Base-by-base conservation (phyloP, 75 land plant genomes). In the Selaginella tamariscina region DNA sequence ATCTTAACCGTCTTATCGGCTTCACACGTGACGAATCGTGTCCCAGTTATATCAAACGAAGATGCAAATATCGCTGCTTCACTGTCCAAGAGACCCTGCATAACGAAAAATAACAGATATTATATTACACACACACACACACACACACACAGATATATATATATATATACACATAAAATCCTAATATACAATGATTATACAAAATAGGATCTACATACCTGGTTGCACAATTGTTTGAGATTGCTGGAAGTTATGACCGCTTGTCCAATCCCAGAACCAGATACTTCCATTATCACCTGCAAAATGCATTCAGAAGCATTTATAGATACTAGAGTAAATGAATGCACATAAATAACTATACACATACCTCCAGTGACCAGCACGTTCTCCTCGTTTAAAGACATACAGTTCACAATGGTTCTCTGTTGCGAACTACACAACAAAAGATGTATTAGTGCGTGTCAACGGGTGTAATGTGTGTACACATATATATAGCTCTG, bases 241-340 rank as follows among this genome's bases (percentile, higher is more conserved):
- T 79, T 95, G 99, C 80, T 95, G 99, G 68, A 88, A 95, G 71
- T 91, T 91, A 69, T 91, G 86, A 20, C 99, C 99, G 60, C 99
- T 95, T 63, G 81, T 91, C 89, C 96, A 95, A 71, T 95, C 99
- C 96, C 97, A 95, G 75, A 91, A 95, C 99, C 99, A 95, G 64
- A 95, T 64, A 70, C 97, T 88, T 30, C 99, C 99, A 81, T 95
- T 91, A 75, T 95, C 99, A 66, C 99, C 99, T 95, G 71, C 27
- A 56, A 32, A 56, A 71, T 32, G 29, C 15, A 68, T 5, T 33
- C 32, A 27, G 60, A 22, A 30, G 22, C 32, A 32, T 22, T 31
- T 24, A 1, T 68, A 1, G 27, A 69, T 30, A 27, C 8, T 21
- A 22, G 24, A 13, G 69, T 56, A 67, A 33, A 70, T 24, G 22